Evolutionary conservation across 345 rosid species (phyloP).

Genomic region (Citrus sp.): DNA sequence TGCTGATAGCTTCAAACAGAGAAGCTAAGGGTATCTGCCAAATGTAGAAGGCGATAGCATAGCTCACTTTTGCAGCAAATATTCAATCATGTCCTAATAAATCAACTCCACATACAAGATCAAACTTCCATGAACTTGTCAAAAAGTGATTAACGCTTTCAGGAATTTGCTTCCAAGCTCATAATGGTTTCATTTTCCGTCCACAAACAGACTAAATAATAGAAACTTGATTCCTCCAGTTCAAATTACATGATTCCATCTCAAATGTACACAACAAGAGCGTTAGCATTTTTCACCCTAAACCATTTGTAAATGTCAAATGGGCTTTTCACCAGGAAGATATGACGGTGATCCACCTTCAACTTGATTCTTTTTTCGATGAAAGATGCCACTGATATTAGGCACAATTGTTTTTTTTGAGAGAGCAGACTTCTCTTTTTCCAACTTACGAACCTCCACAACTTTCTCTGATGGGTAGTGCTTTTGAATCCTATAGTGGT

Average conservation of each 20-base stretch:
- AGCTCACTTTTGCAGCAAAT: conserved; percentile 14
- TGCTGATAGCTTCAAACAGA: not conserved
- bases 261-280: conserved; percentile 30
- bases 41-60: not conserved
- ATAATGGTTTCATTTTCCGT: conserved; percentile 10
- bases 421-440: conserved; percentile 48
- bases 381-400: conserved; percentile 66
- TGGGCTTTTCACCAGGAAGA: conserved; percentile 70
- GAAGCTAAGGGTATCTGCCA: not conserved
- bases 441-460: conserved; percentile 45
- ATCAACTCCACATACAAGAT: conserved; percentile 20
- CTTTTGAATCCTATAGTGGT: conserved; percentile 47
- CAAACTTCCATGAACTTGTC: not conserved
- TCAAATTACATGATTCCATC: conserved; percentile 13
- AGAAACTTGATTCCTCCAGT: conserved; percentile 14
- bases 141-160: not conserved
- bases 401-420: conserved; percentile 64
- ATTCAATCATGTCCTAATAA: conserved; percentile 18
- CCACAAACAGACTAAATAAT: conserved; percentile 12
- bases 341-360: conserved; percentile 86
- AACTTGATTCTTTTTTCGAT: conserved; percentile 71
- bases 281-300: conserved; percentile 20
- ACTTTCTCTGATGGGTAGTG: conserved; percentile 38
- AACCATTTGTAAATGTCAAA: conserved; percentile 37
- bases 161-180: conserved; percentile 18